Percentiles rank a stretch among this genome's conserved stretches.
Conservation (phyloP, 2,329 filamentous ascomycete genomes). For the Stagonosporopsis vannaccii region DNA sequence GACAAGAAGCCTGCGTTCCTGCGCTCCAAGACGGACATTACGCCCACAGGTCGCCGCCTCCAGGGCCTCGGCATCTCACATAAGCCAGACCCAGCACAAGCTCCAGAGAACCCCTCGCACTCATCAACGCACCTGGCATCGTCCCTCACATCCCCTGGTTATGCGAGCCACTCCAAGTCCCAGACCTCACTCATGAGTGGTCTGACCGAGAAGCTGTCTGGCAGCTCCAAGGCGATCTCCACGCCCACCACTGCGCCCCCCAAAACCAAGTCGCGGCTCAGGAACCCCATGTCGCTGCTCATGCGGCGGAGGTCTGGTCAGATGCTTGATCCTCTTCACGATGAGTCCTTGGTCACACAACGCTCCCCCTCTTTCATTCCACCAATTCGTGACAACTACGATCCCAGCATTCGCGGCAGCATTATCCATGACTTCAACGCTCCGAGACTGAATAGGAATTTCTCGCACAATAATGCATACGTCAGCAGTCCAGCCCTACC, state of each 20-base stretch:
- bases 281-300: conserved; percentile 68
- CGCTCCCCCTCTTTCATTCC: conserved; percentile 54
- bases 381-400: conserved; percentile 66
- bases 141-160: conserved; percentile 34
- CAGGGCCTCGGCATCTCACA: conserved; percentile 37
- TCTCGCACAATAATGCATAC: conserved; percentile 45
- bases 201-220: conserved; percentile 40
- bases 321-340: conserved; percentile 54
- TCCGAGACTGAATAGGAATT: conserved; percentile 59
- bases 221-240: conserved; percentile 29
- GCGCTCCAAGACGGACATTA: conserved; percentile 25
- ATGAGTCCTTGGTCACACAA: conserved; percentile 60
- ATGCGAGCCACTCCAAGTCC: conserved; percentile 41
- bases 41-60: conserved; percentile 43
- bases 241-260: conserved; percentile 29
- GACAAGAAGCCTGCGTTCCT: conserved; percentile 33
- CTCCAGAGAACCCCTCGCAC: conserved; percentile 27
- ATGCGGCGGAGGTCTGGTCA: conserved; percentile 65
- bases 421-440: conserved; percentile 71
- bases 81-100: conserved; percentile 26
- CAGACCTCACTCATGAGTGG: conserved; percentile 45
- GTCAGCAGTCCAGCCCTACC: conserved; percentile 21
- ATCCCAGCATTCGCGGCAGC: conserved; percentile 68
- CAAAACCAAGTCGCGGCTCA: conserved; percentile 59
- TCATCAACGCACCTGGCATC: conserved; percentile 33